These are phyloP conservation scores for Penicillium sp. DNA, from an alignment of 2,329 filamentous ascomycete species.

Conservation along the genomic window DNA sequence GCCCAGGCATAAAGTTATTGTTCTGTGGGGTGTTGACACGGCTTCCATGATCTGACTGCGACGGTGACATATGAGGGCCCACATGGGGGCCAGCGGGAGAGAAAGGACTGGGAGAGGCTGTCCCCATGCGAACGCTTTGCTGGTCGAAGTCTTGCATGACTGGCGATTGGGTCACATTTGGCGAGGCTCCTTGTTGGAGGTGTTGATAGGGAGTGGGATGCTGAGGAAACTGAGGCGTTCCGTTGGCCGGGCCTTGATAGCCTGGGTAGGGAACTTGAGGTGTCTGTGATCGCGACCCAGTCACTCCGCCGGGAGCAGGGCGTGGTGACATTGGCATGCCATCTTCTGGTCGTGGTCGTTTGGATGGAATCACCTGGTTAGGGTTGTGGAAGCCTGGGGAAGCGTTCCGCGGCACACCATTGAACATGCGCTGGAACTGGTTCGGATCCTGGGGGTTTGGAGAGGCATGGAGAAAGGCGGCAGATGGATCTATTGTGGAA, in stretches of 20 bases:
- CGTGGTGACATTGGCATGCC: constrained; percentile 79
- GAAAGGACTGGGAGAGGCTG: constrained; percentile 88
- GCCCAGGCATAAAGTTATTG: constrained; percentile 62
- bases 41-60: constrained; percentile 70
- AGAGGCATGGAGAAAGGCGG: constrained; percentile 49
- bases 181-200: constrained; percentile 74
- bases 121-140: constrained; percentile 77
- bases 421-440: constrained; percentile 68
- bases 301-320: constrained; percentile 70
- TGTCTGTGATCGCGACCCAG: constrained; percentile 86
- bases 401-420: constrained; percentile 78
- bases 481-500: constrained; percentile 47
- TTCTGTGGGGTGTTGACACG: constrained; percentile 69
- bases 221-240: constrained; percentile 57
- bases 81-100: constrained; percentile 74
- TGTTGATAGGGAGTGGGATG: constrained; percentile 76
- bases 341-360: constrained; percentile 82
- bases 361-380: constrained; percentile 84
- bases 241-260: constrained; percentile 66
- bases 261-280: constrained; percentile 73
- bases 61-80: constrained; percentile 69
- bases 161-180: constrained; percentile 86
- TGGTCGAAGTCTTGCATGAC: constrained; percentile 73
- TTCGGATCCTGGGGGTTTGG: constrained; percentile 50
- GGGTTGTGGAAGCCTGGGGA: constrained; percentile 77